Evolutionary conservation across 2,329 filamentous ascomycete genomes (phyloP).

Genomic region (Leptographium radiaticola): DNA sequence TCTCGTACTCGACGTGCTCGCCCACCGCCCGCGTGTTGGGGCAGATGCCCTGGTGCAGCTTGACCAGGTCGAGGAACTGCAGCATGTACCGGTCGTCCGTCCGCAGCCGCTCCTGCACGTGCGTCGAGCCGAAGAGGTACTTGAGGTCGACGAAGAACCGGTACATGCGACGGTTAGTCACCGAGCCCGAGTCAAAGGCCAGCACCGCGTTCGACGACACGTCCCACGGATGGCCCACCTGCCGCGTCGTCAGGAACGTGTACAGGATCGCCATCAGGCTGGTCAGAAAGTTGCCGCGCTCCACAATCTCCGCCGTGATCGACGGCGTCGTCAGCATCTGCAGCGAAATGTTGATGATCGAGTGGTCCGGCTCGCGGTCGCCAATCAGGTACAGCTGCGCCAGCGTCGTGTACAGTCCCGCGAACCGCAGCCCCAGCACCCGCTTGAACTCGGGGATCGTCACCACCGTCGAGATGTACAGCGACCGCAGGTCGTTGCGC

Average conservation of each 20-base stretch:
- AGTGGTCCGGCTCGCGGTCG: conserved; percentile 92
- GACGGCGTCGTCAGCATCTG: conserved; percentile 96
- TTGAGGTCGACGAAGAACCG: conserved; percentile 95
- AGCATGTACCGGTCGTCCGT: conserved; percentile 76
- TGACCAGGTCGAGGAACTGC: conserved; percentile 91
- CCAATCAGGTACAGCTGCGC: conserved; percentile 93
- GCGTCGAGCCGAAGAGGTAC: conserved; percentile 76
- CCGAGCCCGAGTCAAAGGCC: conserved; percentile 85
- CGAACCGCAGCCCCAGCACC: conserved; percentile 82
- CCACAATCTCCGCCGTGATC: conserved; percentile 90
- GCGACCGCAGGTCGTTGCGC: conserved; percentile 74
- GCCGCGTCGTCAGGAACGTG: conserved; percentile 88
- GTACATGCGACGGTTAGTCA: conserved; percentile 90
- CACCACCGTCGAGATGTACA: conserved; percentile 94
- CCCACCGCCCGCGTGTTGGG: conserved; percentile 85
- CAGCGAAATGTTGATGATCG: conserved; percentile 92
- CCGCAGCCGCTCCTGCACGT: conserved; percentile 75
- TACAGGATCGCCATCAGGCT: conserved; percentile 94
- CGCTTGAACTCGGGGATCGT: conserved; percentile 94
- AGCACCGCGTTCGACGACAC: conserved; percentile 76
- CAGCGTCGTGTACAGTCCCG: conserved; percentile 83
- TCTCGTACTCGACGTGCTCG: conserved; percentile 96
- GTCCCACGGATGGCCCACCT: conserved; percentile 88
- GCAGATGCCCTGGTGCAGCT: conserved; percentile 92
- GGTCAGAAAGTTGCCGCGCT: conserved; percentile 89